A percentile compares a stretch with the other conserved stretches of the same genome.
phyloP scores from a whole-genome alignment of 2,329 filamentous ascomycete species.

The Penicillium concentricum region DNA sequence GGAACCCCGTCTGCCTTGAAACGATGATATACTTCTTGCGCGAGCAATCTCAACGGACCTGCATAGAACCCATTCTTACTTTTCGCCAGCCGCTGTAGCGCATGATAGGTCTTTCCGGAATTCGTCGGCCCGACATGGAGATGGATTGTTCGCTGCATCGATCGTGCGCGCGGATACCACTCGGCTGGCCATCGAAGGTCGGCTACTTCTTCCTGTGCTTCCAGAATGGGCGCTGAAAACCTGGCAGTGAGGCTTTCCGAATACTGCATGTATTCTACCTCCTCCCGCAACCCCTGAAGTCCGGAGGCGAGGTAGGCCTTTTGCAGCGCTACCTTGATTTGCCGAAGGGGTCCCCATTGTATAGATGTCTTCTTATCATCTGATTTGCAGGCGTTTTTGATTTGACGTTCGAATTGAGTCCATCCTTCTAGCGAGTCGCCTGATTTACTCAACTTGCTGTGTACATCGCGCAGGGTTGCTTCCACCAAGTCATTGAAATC shows the following conservation, averaged over 20 bases:
- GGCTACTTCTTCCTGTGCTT: slow-evolving; percentile 65
- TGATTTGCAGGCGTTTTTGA: slow-evolving; percentile 32
- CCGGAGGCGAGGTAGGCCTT: slow-evolving; percentile 60
- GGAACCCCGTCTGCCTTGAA: slow-evolving; percentile 73
- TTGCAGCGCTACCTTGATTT: slow-evolving; percentile 47
- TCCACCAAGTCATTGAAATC: slow-evolving; percentile 32
- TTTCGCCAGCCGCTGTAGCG: slow-evolving; percentile 77
- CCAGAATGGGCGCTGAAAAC: slow-evolving; percentile 57
- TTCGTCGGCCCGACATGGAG: slow-evolving; percentile 96
- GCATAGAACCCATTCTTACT: slow-evolving; percentile 80
- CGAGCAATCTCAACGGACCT: slow-evolving; percentile 81
- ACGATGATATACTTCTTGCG: slow-evolving; percentile 91
- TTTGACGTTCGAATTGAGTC: slow-evolving; percentile 32
- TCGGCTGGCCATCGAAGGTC: slow-evolving; percentile 86
- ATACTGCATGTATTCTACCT: slow-evolving; percentile 68
- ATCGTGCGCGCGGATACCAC: slow-evolving; percentile 84
- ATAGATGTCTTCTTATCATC: slow-evolving; percentile 17
- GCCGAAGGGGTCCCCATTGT: slow-evolving; percentile 22
- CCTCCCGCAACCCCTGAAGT: slow-evolving; percentile 51
- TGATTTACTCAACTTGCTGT: slow-evolving; percentile 16
- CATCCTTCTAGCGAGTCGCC: slow-evolving; percentile 25
- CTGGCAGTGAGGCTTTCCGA: slow-evolving; percentile 59
- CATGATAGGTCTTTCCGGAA: slow-evolving; percentile 96
- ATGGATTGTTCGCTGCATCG: slow-evolving; percentile 78
- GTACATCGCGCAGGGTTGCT: slow-evolving; percentile 26